Conservation (phyloP, 148 eudicot species). For the Rhododendron henanense region DNA sequence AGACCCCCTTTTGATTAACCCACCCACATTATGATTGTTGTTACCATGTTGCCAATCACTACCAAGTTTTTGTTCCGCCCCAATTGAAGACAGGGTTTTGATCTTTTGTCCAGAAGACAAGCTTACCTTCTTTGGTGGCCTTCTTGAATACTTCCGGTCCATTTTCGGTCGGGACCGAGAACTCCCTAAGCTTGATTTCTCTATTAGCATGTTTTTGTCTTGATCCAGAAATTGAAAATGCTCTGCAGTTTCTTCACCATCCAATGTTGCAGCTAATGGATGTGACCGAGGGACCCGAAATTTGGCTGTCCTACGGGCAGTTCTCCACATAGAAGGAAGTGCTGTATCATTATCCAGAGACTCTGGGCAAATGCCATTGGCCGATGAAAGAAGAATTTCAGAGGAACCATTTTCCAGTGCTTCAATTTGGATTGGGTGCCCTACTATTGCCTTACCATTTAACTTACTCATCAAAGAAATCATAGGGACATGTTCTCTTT, state of each 20-base stretch:
- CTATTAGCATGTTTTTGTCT: constrained; percentile 27
- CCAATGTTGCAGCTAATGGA: constrained; percentile 37
- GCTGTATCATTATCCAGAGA: constrained; percentile 27
- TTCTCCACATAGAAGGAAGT: constrained; percentile 63
- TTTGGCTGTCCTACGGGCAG: constrained; percentile 76
- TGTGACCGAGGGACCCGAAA: constrained; percentile 64
- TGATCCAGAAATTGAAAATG: constrained; percentile 31
- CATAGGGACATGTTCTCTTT: constrained; percentile 83
- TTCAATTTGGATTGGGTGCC: constrained; percentile 90
- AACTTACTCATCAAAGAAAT: constrained; percentile 89
- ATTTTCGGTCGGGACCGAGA: constrained; percentile 24
- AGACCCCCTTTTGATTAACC: constrained; percentile 53
- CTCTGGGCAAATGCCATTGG: constrained; percentile 26
- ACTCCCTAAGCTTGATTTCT: constrained; percentile 31
- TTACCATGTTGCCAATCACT: constrained; percentile 24
- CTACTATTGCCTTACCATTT: constrained; percentile 89
- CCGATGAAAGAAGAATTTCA: constrained; percentile 38
- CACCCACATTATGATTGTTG: constrained; percentile 35
- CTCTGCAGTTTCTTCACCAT: constrained; percentile 33
- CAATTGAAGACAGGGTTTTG: constrained; percentile 63
- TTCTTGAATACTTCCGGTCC: constrained; percentile 32
- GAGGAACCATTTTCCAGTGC: constrained; percentile 64
- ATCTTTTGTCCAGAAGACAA: constrained; percentile 61
- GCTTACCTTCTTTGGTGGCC: constrained; percentile 41
- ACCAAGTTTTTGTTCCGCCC: constrained; percentile 43